Base-by-base conservation (phyloP, 169 alveolate species). In the Cryptosporidium parvum region DNA sequence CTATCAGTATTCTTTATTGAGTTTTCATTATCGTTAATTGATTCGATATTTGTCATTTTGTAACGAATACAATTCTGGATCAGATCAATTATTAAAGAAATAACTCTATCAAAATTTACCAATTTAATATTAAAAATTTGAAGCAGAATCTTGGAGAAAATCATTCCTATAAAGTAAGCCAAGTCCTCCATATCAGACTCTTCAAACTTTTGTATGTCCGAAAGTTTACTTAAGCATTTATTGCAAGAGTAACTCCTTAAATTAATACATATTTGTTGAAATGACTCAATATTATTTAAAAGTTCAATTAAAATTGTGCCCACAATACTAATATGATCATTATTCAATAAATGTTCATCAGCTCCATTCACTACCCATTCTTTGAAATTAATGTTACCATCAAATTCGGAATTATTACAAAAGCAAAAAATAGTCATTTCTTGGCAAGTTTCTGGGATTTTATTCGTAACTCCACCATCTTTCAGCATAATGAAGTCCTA, bases 101-200 rank as follows among this genome's bases (percentile, higher is more conserved):
- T 44, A 48, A 71, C 12, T 7, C 26, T 44, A 37, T 71, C 44
- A 16, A 33, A 10, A 12, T 71, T 71, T n/a, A 29, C 48, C 35
- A 56, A 29, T 18, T 71, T 71, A 71, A 71, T 33, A 33, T 29
- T 35, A 16, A 12, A 7, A 29, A 16, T 9, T 16, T 31, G 26
- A 71, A 71, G 48, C 42, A 18, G 61, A 7, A 48, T 29, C 29
- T 71, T 71, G 5, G 48, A 18, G 51, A 71, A 29, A 10, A 26
- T 71, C 48, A 51, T 51, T 71, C 85, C 85, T 12, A 71, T 51
- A 48, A 51, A 71, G 33, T 33, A 31, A 29, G 37, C n/a, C 18
- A 21, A 31, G 35, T n/a, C 33, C 51, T 71, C 31, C 18, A 71
- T n/a, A 48, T 71, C 67, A 16, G 48, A 71, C 9, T 71, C 85